phyloP scores from a whole-genome alignment of 805 yeast genomes.

The Lipomyces spencermartinsiae region DNA sequence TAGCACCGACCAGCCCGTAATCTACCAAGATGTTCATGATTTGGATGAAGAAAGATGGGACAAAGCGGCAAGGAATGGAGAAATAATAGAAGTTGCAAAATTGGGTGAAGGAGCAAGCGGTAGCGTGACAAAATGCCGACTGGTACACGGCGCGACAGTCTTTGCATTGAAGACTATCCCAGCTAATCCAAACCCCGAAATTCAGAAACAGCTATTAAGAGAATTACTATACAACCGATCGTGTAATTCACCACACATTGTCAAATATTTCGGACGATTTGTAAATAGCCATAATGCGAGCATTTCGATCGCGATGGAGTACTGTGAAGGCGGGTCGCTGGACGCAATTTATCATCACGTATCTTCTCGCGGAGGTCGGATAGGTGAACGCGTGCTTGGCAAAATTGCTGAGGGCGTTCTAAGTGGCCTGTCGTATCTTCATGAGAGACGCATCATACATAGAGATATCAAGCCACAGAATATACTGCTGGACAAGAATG shows the following conservation, averaged over 20 bases:
- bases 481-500: conserved; percentile 73
- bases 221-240: conserved; percentile 87
- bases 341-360: conserved; percentile 89
- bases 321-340: conserved; percentile 89
- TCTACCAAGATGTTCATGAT: conserved; percentile 54
- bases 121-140: conserved; percentile 77
- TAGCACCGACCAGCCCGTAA: neutral
- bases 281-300: conserved; percentile 75
- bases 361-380: conserved; percentile 75
- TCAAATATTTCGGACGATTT: conserved; percentile 91
- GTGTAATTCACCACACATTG: conserved; percentile 84
- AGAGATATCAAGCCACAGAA: conserved; percentile 94
- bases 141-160: conserved; percentile 62
- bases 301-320: conserved; percentile 96
- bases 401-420: conserved; percentile 87
- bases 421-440: conserved; percentile 83
- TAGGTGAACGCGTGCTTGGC: conserved; percentile 92
- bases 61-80: conserved; percentile 56
- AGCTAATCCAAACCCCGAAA: conserved; percentile 80
- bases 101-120: conserved; percentile 98
- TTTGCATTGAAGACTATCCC: conserved; percentile 85
- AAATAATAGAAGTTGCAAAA: conserved; percentile 69
- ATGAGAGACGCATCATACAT: conserved; percentile 86
- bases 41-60: conserved; percentile 81
- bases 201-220: conserved; percentile 87